Base-by-base conservation (phyloP, 2,329 filamentous ascomycete species). In the Huntiella bhutanensis region DNA sequence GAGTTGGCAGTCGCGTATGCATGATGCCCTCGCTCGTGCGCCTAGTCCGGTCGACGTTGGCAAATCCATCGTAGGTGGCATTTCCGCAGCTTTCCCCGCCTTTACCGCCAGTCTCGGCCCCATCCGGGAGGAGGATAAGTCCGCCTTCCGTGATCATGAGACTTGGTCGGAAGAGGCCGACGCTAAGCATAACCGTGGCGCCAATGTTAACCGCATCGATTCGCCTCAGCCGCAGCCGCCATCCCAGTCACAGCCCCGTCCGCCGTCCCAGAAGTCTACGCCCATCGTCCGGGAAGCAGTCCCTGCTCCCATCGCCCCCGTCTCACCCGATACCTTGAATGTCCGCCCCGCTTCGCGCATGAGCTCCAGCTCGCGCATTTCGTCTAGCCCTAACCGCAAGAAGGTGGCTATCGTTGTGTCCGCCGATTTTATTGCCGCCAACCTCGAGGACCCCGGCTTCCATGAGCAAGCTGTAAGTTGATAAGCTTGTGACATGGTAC, bases 121-220 rank as follows among this genome's bases (percentile, higher is more conserved):
- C 12, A 91, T 92, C 53, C 73, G 82, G 47, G 83, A 94, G 59
- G 86, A 92, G 57, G 82, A 87, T 57, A 78, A 76, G 57, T 73
- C 75, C 51, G 80, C 80, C 44, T 91, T 81, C 59, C 78, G 77
- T 52, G 88, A 95, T 60, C 84, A 91, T 62, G 82, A 84, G 58
- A 77, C 84, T 45, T 95, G 88, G 88, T 86, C 81, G 11, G 86
- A 95, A 60, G 87, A 95, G 63, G 83, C 80, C 16, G 80, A 83
- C 54, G 71, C 80, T 42, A 75, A 80, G 56, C 65, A 65, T 54
- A 65, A 69, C 46, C 65, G 64, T 46, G 19, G 33, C 4, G 22
- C 34, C 16, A 33, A 39, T 19, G 36, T 40, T 28, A 32, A 33
- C 22, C 33, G 15, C 39, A 12, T 43, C 10, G 35, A 5, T 33